Conservation (phyloP, 78 protist genomes). For the Speleostelium caveatum region DNA sequence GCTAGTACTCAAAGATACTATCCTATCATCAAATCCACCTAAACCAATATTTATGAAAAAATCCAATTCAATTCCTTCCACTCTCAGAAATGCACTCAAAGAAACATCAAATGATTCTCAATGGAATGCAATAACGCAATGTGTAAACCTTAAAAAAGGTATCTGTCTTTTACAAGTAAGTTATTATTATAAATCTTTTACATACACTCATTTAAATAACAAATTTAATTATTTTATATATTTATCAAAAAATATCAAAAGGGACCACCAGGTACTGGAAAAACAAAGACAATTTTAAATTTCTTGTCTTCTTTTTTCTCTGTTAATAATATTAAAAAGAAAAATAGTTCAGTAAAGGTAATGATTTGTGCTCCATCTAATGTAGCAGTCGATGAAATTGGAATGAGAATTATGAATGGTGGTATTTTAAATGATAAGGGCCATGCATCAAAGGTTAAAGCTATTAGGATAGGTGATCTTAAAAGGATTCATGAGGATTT, state of each 20-base stretch:
- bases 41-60: neutral
- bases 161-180: slow-evolving; percentile 30
- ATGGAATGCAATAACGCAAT: neutral
- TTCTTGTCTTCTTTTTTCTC: slow-evolving; percentile 29
- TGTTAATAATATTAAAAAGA: neutral
- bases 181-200: no score
- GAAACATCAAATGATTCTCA: neutral
- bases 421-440: neutral
- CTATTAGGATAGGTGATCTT: neutral
- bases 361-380: slow-evolving; percentile 88
- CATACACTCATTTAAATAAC: no score
- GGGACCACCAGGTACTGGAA: slow-evolving; percentile 87
- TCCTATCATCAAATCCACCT: neutral
- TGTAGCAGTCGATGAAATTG: slow-evolving; percentile 86
- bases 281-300: slow-evolving; percentile 54
- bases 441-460: neutral
- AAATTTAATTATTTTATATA: no score
- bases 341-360: neutral
- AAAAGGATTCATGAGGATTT: neutral
- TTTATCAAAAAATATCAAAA: no score
- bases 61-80: neutral
- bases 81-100: neutral
- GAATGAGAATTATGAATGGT: slow-evolving; percentile 7
- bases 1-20: neutral
- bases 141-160: neutral